Percentiles rank a stretch among this genome's conserved stretches.
Evolutionary conservation across 352 stramenopile genomes (phyloP).

Genomic region (Thalassiosira ordinaria): DNA sequence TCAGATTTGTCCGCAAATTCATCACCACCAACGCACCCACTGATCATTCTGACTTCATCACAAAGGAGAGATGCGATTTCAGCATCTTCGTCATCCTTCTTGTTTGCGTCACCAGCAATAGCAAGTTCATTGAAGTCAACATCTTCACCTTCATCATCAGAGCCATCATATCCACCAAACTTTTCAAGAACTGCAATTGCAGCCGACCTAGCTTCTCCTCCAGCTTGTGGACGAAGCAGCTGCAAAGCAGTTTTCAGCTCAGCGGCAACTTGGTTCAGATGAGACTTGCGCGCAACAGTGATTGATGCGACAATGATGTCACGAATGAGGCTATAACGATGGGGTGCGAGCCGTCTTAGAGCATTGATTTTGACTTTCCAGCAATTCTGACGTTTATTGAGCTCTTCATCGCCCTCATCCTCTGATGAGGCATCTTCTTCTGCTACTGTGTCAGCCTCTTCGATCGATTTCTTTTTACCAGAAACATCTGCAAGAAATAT

Average conservation of each 20-base stretch:
- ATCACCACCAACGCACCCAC: conserved; percentile 68
- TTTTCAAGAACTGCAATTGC: conserved; percentile 74
- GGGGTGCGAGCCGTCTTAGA: conserved; percentile 58
- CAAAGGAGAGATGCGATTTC: conserved; percentile 70
- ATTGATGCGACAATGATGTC: conserved; percentile 77
- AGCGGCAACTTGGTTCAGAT: conserved; percentile 71
- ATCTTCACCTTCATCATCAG: conserved; percentile 67
- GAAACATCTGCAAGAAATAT: too few species aligned
- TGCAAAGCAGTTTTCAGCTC: conserved; percentile 71
- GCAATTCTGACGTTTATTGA: conserved; percentile 50
- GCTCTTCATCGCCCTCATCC: conserved; percentile 55
- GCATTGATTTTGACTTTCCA: conserved; percentile 82
- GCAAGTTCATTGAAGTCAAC: conserved; percentile 61
- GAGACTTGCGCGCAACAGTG: conserved; percentile 75
- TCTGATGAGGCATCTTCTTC: conserved; percentile 59
- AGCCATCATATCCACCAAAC: conserved; percentile 71
- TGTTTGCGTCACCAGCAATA: conserved; percentile 36
- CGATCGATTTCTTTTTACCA: conserved; percentile 64
- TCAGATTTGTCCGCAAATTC: conserved; percentile 71
- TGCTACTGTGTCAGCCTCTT: conserved; percentile 68
- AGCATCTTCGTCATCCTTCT: conserved; percentile 38
- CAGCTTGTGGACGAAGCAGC: conserved; percentile 62
- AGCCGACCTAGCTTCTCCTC: conserved; percentile 61
- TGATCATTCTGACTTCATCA: conserved; percentile 74
- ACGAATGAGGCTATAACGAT: conserved; percentile 63